Evolutionary conservation across 2,329 filamentous ascomycete genomes (phyloP).

Genomic region (Cladophialophora carrionii): DNA sequence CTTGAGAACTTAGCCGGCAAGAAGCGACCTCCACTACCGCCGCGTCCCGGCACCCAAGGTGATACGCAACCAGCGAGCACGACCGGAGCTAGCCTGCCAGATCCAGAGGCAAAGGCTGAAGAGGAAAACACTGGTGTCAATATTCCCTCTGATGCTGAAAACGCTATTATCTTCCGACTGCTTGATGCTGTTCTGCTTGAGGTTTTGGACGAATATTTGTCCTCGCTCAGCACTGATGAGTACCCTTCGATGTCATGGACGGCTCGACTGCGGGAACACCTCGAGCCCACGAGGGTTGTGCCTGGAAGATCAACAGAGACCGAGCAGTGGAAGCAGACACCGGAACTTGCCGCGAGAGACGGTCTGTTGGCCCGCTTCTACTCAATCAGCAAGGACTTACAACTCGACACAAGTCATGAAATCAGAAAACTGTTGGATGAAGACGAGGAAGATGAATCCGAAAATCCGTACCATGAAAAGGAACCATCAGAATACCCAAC

Average conservation of each 20-base stretch:
- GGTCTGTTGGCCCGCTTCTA: constrained; percentile 60
- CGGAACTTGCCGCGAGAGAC: constrained; percentile 56
- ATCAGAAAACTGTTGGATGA: constrained; percentile 28
- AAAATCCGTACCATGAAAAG: constrained; percentile 19
- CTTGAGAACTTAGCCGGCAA: constrained; percentile 61
- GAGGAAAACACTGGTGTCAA: constrained; percentile 56
- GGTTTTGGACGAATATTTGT: constrained; percentile 61
- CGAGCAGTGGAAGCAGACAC: constrained; percentile 55
- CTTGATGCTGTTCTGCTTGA: constrained; percentile 67
- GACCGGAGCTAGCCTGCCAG: constrained; percentile 47
- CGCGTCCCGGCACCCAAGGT: constrained; percentile 52
- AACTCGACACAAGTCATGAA: constrained; percentile 24
- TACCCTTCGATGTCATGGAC: constrained; percentile 48
- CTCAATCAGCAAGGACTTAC: constrained; percentile 24
- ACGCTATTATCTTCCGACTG: constrained; percentile 56
- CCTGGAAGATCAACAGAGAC: constrained; percentile 55
- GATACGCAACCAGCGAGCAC: constrained; percentile 36
- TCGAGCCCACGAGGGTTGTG: constrained; percentile 57
- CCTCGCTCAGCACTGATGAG: constrained; percentile 27
- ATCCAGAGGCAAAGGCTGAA: constrained; percentile 60
- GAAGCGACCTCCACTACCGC: constrained; percentile 63
- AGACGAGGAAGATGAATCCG: constrained; percentile 17
- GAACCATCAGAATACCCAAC: constrained; percentile 38
- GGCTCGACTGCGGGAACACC: constrained; percentile 60
- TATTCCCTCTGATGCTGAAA: constrained; percentile 53